phyloP scores from a whole-genome alignment of 768 basidiomycete genomes.

The Tulasnella sp. region DNA sequence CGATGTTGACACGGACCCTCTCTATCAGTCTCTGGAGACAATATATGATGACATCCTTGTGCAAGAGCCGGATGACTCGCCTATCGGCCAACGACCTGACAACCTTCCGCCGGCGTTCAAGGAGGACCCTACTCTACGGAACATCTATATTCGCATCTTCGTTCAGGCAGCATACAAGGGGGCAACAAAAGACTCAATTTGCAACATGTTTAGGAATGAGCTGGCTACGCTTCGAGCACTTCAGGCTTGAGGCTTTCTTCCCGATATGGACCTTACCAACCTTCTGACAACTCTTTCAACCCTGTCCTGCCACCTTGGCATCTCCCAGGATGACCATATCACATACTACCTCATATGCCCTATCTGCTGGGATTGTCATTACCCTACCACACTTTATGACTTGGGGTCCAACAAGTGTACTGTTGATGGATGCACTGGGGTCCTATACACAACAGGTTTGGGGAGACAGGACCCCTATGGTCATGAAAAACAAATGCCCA shows the following conservation, averaged over 20 bases:
- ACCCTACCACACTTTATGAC: constrained; percentile 13
- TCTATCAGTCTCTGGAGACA: not conserved
- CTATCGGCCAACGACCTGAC: not conserved
- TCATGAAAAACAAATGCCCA: constrained; percentile 20
- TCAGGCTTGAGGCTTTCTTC: not conserved
- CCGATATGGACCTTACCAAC: constrained; percentile 18
- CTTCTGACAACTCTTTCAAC: constrained; percentile 22
- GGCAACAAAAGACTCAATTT: constrained; percentile 16
- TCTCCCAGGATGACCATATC: constrained; percentile 20
- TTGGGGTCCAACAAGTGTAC: not conserved
- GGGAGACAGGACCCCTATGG: constrained; percentile 13
- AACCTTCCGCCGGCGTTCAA: constrained; percentile 19
- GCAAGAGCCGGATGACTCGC: not conserved
- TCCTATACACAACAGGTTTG: constrained; percentile 18
- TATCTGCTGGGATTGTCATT: constrained; percentile 22
- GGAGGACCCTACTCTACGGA: constrained; percentile 23
- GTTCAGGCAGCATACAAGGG: constrained; percentile 19
- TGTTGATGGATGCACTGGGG: constrained; percentile 16
- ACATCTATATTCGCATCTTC: constrained; percentile 23
- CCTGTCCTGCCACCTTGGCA: constrained; percentile 22
- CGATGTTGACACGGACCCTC: not conserved
- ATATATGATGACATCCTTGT: not conserved
- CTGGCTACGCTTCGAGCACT: not conserved
- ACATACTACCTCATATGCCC: constrained; percentile 21
- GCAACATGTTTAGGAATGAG: constrained; percentile 10